Evolutionary conservation across 2,329 filamentous ascomycete species (phyloP).

Genomic region (Apiospora phragmitis): DNA sequence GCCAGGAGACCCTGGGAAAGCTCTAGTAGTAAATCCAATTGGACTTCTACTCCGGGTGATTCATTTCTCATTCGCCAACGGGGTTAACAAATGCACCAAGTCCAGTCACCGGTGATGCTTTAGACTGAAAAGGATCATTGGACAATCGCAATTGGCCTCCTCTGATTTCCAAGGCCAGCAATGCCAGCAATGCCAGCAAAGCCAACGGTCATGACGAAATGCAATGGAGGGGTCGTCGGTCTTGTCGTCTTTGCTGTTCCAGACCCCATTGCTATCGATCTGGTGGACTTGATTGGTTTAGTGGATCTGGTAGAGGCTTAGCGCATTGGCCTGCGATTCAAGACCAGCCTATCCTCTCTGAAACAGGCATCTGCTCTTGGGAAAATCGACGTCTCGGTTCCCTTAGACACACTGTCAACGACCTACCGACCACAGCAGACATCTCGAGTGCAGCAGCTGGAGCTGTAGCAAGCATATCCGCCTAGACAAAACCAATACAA

Average conservation of each 20-base stretch:
- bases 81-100: too few relatives aligned
- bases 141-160: neutral
- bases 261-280: neutral
- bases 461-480: neutral
- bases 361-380: constrained; percentile 3
- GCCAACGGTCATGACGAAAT: neutral
- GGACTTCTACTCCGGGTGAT: neutral
- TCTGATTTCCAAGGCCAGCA: neutral
- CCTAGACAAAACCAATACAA: constrained; percentile 18
- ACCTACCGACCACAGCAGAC: neutral
- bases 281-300: neutral
- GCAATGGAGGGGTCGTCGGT: neutral
- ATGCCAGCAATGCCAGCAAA: neutral
- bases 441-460: neutral
- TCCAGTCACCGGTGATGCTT: neutral
- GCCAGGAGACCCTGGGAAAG: neutral
- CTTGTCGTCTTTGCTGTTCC: neutral
- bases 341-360: neutral
- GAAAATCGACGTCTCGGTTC: neutral
- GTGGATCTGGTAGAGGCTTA: neutral
- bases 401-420: neutral
- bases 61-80: neutral
- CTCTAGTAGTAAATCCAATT: neutral
- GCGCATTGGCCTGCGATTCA: neutral
- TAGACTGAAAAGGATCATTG: neutral